Evolutionary conservation across 108 stramenopile species (phyloP).

Genomic region (Discostella stelligeroides): DNA sequence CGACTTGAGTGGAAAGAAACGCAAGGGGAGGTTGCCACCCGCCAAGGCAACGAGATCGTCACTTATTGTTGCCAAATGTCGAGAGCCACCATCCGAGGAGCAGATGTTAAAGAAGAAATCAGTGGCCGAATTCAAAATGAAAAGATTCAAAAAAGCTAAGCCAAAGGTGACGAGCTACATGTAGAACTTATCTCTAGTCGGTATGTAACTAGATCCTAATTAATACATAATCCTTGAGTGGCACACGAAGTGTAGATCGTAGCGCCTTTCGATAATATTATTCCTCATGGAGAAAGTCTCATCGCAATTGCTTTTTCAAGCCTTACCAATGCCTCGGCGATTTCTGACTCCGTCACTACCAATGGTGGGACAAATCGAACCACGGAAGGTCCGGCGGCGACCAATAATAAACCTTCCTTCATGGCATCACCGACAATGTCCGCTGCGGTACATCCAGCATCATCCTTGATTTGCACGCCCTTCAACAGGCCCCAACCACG

Average conservation of each 20-base stretch:
- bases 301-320: slow-evolving; percentile 79
- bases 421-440: slow-evolving; percentile 90
- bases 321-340: slow-evolving; percentile 72
- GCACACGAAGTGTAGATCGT: not conserved
- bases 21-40: slow-evolving; percentile 51
- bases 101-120: slow-evolving; percentile 9
- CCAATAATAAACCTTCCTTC: slow-evolving; percentile 88
- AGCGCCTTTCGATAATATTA: not conserved
- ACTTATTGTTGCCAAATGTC: slow-evolving; percentile 23
- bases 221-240: not conserved
- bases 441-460: slow-evolving; percentile 79
- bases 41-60: slow-evolving; percentile 52
- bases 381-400: slow-evolving; percentile 91
- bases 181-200: not conserved
- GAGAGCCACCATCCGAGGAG: slow-evolving; percentile 13
- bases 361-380: slow-evolving; percentile 96
- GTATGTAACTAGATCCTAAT: not conserved
- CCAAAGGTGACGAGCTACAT: slow-evolving; percentile 38
- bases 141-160: slow-evolving; percentile 46
- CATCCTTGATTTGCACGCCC: slow-evolving; percentile 81
- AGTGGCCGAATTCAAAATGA: slow-evolving; percentile 56
- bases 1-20: slow-evolving; percentile 35
- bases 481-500: slow-evolving; percentile 94
- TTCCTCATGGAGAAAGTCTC: slow-evolving; percentile 18
- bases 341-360: slow-evolving; percentile 80